Conservation (phyloP, 345 rosid species). For the Citrus inodora region DNA sequence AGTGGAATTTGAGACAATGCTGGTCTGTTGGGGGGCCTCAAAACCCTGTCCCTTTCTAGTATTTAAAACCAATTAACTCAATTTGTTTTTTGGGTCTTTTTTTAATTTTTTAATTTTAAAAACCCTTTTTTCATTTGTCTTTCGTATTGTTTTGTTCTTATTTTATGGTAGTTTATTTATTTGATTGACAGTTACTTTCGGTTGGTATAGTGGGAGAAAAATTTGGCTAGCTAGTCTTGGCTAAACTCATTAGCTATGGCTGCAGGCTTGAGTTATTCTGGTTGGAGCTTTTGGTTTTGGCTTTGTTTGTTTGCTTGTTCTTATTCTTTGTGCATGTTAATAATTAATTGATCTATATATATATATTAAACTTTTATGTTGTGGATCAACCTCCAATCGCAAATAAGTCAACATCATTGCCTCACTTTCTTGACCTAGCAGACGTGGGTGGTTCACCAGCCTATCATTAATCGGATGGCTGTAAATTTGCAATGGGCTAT, state of each 20-base stretch:
- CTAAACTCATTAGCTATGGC: not conserved
- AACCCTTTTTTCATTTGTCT: not conserved
- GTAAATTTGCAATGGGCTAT: not conserved
- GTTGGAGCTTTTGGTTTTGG: not conserved
- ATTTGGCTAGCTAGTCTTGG: not conserved
- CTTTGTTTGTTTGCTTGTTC: conserved; percentile 9
- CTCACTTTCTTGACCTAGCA: conserved; percentile 18
- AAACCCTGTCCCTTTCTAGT: conserved; percentile 17
- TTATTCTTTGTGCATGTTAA: conserved; percentile 6
- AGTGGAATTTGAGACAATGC: conserved; percentile 38
- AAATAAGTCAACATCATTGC: conserved; percentile 18
- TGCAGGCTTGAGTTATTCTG: not conserved
- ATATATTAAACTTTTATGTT: not conserved
- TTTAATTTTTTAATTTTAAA: too few relatives aligned
- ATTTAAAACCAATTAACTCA: conserved; percentile 9
- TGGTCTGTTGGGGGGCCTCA: conserved; percentile 42
- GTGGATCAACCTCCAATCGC: not conserved
- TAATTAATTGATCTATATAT: not conserved
- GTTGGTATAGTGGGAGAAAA: conserved; percentile 20
- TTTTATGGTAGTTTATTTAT: not conserved
- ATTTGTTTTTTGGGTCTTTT: not conserved
- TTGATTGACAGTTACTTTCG: conserved; percentile 37
- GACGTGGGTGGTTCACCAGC: conserved; percentile 29
- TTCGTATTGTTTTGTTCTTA: not conserved
- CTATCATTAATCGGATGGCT: conserved; percentile 9